Evolutionary conservation across 495 filamentous ascomycete genomes (phyloP).

Genomic region (Hypoxylon fuscum): DNA sequence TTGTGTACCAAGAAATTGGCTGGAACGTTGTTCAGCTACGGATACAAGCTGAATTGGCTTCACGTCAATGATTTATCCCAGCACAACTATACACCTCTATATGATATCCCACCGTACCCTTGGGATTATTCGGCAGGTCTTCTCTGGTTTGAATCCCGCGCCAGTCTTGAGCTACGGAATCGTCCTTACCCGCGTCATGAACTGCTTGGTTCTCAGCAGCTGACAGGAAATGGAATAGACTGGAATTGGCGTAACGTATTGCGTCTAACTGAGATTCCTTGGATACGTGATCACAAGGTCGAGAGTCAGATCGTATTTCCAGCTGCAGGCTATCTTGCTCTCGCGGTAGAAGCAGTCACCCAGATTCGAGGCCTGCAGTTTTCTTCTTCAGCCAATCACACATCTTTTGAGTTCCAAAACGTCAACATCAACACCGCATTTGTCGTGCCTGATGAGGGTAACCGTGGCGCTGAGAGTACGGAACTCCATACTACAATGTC

Average conservation of each 20-base stretch:
- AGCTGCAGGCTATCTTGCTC: conserved; percentile 59
- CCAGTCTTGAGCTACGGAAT: conserved; percentile 45
- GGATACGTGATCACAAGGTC: conserved; percentile 58
- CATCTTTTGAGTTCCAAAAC: too few relatives aligned
- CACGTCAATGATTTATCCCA: conserved; percentile 7
- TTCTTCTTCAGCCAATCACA: too few relatives aligned
- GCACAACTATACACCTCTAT: neutral
- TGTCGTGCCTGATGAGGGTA: conserved; percentile 3
- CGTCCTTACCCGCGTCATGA: conserved; percentile 33
- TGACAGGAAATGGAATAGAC: conserved; percentile 25
- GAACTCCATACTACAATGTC: conserved; percentile 34
- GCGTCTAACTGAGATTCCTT: conserved; percentile 43
- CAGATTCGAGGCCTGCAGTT: too few relatives aligned
- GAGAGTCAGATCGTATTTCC: conserved; percentile 59
- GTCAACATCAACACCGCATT: conserved; percentile 19
- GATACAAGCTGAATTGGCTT: conserved; percentile 38
- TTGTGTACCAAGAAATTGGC: too few relatives aligned
- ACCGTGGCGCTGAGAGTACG: conserved; percentile 4
- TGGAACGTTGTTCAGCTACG: conserved; percentile 46
- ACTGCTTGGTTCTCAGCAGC: conserved; percentile 24
- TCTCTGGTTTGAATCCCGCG: conserved; percentile 52
- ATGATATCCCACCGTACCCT: conserved; percentile 51
- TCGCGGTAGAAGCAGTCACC: conserved; percentile 58
- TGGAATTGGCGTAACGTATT: conserved; percentile 38
- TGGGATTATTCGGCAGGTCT: conserved; percentile 51